Percentiles rank a stretch among this genome's conserved stretches.
Conservation (phyloP, 1,139 yeast genomes). For the Pichia sp. region DNA sequence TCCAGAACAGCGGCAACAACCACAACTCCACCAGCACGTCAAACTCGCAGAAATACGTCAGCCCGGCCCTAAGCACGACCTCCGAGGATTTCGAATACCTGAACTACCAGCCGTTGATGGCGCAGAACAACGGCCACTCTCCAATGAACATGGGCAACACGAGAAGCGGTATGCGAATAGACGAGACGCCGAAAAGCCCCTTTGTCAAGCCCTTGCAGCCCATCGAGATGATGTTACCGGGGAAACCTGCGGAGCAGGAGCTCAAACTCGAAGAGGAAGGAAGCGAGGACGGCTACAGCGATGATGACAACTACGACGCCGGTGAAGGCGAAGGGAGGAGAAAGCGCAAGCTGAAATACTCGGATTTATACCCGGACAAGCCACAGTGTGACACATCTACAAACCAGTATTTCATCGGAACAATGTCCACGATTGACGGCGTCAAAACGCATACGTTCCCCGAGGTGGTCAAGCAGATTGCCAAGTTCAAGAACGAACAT, state of each 20-base stretch:
- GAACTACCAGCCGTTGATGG: conserved; percentile 25
- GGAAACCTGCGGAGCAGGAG: not conserved
- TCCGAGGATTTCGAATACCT: conserved; percentile 26
- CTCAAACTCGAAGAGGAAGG: not conserved
- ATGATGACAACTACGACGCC: not conserved
- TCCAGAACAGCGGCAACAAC: conserved; percentile 1
- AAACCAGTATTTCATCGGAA: conserved; percentile 59
- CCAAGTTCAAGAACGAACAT: conserved; percentile 39
- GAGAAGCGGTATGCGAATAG: not conserved
- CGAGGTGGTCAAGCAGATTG: conserved; percentile 49
- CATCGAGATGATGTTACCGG: conserved; percentile 8
- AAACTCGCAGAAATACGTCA: conserved; percentile 17
- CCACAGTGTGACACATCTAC: conserved; percentile 45
- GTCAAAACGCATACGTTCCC: conserved; percentile 43
- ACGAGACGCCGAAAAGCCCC: conserved; percentile 5
- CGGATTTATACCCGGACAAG: conserved; percentile 16
- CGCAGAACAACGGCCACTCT: conserved; percentile 2
- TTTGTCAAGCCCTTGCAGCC: conserved; percentile 15
- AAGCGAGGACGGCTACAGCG: not conserved
- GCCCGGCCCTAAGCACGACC: conserved; percentile 26
- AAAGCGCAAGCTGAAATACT: not conserved
- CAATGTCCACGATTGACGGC: conserved; percentile 33
- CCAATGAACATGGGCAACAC: not conserved
- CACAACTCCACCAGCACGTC: not conserved
- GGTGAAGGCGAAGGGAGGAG: not conserved